Evolutionary conservation across 352 stramenopile species (phyloP).

Genomic region (Thalassiosira exigua): DNA sequence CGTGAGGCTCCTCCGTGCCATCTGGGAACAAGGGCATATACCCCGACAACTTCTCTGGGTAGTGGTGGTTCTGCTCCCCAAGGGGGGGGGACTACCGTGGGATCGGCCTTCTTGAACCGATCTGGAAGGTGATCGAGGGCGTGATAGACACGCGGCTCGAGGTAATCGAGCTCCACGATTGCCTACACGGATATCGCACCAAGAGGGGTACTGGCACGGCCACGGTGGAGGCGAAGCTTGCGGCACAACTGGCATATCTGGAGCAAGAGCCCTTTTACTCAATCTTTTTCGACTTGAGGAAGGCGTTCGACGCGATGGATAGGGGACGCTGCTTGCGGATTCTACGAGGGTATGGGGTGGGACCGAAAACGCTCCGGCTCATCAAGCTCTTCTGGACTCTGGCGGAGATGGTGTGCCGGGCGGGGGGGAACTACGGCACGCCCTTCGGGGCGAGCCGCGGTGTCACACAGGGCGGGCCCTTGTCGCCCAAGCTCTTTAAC

Average conservation of each 20-base stretch:
- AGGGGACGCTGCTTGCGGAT: conserved; percentile 22
- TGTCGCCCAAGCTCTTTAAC: conserved; percentile 47
- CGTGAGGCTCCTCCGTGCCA: conserved; percentile 29
- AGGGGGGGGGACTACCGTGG: conserved; percentile 32
- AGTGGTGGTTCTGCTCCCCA: conserved; percentile 37
- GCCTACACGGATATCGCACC: background rate
- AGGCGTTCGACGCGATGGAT: conserved; percentile 50
- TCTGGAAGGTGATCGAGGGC: conserved; percentile 33
- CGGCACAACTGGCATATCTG: conserved; percentile 27
- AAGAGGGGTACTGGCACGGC: conserved; percentile 32
- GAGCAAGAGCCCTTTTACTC: conserved; percentile 19
- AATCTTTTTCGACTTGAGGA: conserved; percentile 44
- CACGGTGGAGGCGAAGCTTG: conserved; percentile 39
- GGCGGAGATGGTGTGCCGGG: conserved; percentile 17
- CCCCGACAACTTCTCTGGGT: conserved; percentile 28
- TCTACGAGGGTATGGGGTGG: conserved; percentile 39
- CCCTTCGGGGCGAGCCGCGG: conserved; percentile 32
- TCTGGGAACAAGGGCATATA: conserved; percentile 31
- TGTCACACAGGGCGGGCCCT: conserved; percentile 42
- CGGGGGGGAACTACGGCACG: conserved; percentile 13
- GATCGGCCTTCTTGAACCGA: conserved; percentile 25
- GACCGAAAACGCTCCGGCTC: conserved; percentile 9
- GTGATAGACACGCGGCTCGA: conserved; percentile 35
- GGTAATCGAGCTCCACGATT: background rate
- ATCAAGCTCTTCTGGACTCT: conserved; percentile 30